Conservation (phyloP, 108 stramenopile species). For the Skeletonema marinoi region DNA sequence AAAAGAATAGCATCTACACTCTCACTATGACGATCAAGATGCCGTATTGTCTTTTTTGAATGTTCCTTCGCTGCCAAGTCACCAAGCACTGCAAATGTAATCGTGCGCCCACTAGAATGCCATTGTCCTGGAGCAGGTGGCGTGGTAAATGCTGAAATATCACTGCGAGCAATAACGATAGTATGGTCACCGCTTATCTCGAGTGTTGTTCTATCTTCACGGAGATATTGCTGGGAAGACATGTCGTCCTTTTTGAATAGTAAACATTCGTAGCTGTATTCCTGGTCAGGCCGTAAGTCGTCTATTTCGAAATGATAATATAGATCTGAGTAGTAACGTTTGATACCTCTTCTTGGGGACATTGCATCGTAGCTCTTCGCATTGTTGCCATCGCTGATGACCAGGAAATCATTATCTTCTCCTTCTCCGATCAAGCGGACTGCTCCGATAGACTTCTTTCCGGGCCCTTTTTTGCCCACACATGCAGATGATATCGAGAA, state of each 20-base stretch:
- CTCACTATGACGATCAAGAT: conserved; percentile 6
- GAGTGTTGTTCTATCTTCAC: neutral
- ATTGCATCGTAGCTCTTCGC: no score
- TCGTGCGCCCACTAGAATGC: conserved; percentile 30
- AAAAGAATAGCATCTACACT: conserved; percentile 57
- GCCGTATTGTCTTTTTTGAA: conserved; percentile 22
- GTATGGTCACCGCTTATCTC: neutral
- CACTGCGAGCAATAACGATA: conserved; percentile 12
- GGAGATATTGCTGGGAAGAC: neutral
- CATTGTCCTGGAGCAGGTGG: conserved; percentile 34
- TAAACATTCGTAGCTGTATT: conserved; percentile 64
- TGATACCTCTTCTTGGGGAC: no score
- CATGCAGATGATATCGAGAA: no score
- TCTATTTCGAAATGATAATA: no score
- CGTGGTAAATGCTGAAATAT: conserved; percentile 16
- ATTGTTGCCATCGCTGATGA: neutral
- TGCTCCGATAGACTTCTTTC: no score
- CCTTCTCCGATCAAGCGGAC: no score
- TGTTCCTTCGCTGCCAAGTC: conserved; percentile 33
- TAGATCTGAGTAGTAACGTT: no score
- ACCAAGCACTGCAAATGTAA: conserved; percentile 46
- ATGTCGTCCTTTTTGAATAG: conserved; percentile 1
- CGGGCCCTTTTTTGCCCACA: no score
- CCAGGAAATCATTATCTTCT: no score
- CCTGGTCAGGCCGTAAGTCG: conserved; percentile 59